Evolutionary conservation across 352 stramenopile genomes (phyloP).

Genomic region (Elongisporangium undulatum): DNA sequence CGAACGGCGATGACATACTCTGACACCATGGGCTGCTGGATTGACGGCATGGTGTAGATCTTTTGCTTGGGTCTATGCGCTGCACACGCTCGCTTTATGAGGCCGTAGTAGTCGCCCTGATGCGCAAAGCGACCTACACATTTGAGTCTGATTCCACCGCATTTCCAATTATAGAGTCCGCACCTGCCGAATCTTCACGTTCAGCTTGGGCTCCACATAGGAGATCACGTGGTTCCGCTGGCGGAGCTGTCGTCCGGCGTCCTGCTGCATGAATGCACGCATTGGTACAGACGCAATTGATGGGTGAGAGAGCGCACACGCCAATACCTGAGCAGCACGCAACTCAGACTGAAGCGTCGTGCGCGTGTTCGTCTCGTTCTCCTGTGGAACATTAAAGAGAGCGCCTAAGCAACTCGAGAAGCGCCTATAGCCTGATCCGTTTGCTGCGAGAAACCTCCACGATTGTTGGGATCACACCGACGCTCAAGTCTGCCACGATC

Average conservation of each 20-base stretch:
- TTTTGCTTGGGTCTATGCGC: conserved; percentile 6
- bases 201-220: conserved; percentile 62
- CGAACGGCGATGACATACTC: conserved; percentile 13
- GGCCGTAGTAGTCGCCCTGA: conserved; percentile 67
- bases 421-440: too few species aligned
- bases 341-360: background rate
- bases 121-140: background rate
- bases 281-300: background rate
- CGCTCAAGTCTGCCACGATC: background rate
- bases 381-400: background rate
- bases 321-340: background rate
- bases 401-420: background rate
- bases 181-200: conserved; percentile 58
- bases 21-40: conserved; percentile 5
- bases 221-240: conserved; percentile 29
- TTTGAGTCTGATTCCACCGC: background rate
- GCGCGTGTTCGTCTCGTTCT: background rate
- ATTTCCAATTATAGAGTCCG: background rate
- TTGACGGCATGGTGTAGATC: conserved; percentile 7
- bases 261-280: background rate
- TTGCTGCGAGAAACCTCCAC: background rate
- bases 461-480: conserved; percentile 7
- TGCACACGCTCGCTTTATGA: conserved; percentile 26
- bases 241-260: conserved; percentile 24
- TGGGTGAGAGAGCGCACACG: background rate